A percentile compares a stretch with the other conserved stretches of the same genome.
Conservation (phyloP, 139 green algal species). For the Picochlorum sp. region DNA sequence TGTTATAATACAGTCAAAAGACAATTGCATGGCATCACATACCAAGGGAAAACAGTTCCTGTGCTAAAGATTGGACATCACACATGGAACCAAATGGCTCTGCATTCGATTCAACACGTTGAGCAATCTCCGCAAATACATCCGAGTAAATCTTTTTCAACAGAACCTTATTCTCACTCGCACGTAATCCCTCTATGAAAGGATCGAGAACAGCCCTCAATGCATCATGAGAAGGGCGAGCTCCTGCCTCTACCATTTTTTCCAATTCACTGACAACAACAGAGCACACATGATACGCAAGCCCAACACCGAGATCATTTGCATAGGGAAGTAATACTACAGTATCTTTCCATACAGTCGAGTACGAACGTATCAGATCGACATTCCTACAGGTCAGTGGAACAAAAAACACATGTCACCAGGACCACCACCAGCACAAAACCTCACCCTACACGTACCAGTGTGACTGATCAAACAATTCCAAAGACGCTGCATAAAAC, state of each 20-base stretch:
- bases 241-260: slow-evolving; percentile 4
- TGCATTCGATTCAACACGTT: neutral
- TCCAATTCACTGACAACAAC: slow-evolving; percentile 65
- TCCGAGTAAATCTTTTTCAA: neutral
- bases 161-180: neutral
- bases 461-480: slow-evolving; percentile 12
- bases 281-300: slow-evolving; percentile 71
- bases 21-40: neutral
- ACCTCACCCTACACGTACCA: slow-evolving; percentile 11
- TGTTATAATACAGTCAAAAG: neutral
- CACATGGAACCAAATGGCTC: slow-evolving; percentile 6
- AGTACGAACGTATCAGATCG: slow-evolving; percentile 25
- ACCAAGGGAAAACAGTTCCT: slow-evolving; percentile 54
- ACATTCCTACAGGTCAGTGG: slow-evolving; percentile 25
- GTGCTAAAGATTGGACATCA: slow-evolving; percentile 31
- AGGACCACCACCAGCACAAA: neutral
- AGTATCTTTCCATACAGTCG: slow-evolving; percentile 23
- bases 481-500: slow-evolving; percentile 41
- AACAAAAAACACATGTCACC: too few relatives aligned
- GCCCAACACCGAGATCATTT: slow-evolving; percentile 27
- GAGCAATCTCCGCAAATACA: neutral
- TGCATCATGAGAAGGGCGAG: slow-evolving; percentile 3
- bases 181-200: neutral
- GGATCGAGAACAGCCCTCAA: slow-evolving; percentile 23
- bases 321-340: slow-evolving; percentile 33